These are phyloP conservation scores for Paecilomyces niveus DNA, from an alignment of 2,329 filamentous ascomycete species.

Conservation along the genomic window DNA sequence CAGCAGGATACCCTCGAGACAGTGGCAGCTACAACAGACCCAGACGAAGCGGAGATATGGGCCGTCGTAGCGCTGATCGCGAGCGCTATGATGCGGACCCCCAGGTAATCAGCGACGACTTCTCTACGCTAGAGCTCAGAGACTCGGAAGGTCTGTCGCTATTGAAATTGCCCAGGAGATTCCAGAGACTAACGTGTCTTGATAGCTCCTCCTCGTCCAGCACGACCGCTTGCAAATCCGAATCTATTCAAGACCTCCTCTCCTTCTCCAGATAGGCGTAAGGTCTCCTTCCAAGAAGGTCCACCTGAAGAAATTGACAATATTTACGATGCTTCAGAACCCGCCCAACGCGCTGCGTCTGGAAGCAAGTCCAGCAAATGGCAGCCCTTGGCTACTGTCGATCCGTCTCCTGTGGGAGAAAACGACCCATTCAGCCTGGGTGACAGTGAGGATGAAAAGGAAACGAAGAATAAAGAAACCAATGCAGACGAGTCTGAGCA, in stretches of 20 bases:
- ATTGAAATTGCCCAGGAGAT: not conserved
- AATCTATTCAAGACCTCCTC: conserved; percentile 70
- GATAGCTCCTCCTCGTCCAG: conserved; percentile 46
- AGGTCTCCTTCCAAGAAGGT: conserved; percentile 54
- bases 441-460: conserved; percentile 89
- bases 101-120: conserved; percentile 82
- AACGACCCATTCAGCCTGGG: conserved; percentile 96
- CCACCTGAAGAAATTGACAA: conserved; percentile 73
- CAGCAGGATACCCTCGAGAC: conserved; percentile 31
- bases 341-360: conserved; percentile 47
- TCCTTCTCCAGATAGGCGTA: conserved; percentile 45
- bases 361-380: conserved; percentile 79
- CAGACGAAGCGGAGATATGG: conserved; percentile 54
- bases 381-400: conserved; percentile 84
- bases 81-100: conserved; percentile 93
- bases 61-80: conserved; percentile 74
- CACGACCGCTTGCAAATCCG: conserved; percentile 66
- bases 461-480: conserved; percentile 60
- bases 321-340: conserved; percentile 58
- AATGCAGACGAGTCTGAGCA: conserved; percentile 51
- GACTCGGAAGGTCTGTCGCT: conserved; percentile 49
- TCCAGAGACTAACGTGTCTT: not conserved
- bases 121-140: conserved; percentile 58
- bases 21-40: conserved; percentile 40
- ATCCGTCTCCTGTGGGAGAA: conserved; percentile 76